Evolutionary conservation across 495 filamentous ascomycete genomes (phyloP).

Genomic region (Geoglossum glabrum): DNA sequence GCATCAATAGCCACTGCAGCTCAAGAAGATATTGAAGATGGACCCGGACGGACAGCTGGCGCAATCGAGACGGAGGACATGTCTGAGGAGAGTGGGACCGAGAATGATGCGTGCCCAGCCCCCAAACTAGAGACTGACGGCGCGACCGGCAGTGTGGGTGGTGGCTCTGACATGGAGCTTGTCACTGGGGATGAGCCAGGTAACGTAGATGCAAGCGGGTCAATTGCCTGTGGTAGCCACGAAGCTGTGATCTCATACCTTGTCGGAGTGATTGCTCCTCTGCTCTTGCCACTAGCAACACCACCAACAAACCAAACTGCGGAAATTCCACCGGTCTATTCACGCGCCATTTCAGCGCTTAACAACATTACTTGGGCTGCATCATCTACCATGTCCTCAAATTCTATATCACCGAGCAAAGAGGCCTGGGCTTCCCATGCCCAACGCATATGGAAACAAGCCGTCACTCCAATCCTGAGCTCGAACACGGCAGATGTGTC

Average conservation of each 20-base stretch:
- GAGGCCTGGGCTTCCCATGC: conserved; percentile 28
- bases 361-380: conserved; percentile 44
- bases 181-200: conserved; percentile 19
- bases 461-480: conserved; percentile 29
- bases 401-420: conserved; percentile 17
- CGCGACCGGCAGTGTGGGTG: conserved; percentile 4
- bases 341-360: conserved; percentile 14
- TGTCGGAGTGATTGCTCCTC: conserved; percentile 27
- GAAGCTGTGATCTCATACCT: conserved; percentile 17
- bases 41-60: conserved; percentile 1
- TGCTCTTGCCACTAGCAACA: conserved; percentile 24
- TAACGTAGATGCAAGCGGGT: conserved; percentile 19
- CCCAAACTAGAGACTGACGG: conserved; percentile 13
- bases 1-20: conserved; percentile 37
- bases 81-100: conserved; percentile 16
- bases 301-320: neutral
- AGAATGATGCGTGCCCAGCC: conserved; percentile 14
- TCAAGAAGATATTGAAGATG: conserved; percentile 21
- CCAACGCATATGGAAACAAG: conserved; percentile 29
- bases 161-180: conserved; percentile 8
- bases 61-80: neutral
- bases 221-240: conserved; percentile 19
- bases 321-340: neutral
- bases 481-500: conserved; percentile 36
- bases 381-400: conserved; percentile 26